Evolutionary conservation across 495 filamentous ascomycete species (phyloP).

Genomic region (Aspergillus leporis): DNA sequence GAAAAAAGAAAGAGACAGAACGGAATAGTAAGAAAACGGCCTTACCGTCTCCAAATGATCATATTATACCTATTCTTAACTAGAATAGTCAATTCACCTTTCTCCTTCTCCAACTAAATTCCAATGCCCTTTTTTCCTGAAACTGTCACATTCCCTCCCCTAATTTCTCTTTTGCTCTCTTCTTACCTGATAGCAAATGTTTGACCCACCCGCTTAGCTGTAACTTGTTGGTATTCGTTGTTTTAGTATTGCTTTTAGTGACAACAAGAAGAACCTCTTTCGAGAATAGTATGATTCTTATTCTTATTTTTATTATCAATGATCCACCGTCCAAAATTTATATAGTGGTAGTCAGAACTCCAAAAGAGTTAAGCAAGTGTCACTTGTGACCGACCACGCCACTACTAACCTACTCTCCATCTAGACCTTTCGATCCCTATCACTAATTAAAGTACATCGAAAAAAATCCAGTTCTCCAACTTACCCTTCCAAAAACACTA

Average conservation of each 20-base stretch:
- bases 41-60: neutral
- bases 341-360: neutral
- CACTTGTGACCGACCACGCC: neutral
- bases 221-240: neutral
- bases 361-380: neutral
- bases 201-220: neutral
- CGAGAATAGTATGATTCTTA: constrained; percentile 4
- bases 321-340: constrained; percentile 3
- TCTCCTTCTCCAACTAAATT: neutral
- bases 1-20: neutral
- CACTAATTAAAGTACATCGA: neutral
- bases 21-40: neutral
- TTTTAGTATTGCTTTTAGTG: neutral
- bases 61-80: neutral
- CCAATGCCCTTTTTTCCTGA: neutral
- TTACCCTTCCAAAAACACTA: neutral
- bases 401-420: neutral
- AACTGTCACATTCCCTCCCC: neutral
- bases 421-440: neutral
- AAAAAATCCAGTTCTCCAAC: too few relatives aligned
- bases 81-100: neutral
- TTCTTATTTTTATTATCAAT: constrained; percentile 5
- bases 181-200: constrained; percentile 1
- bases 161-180: neutral
- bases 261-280: neutral